Percentiles rank a stretch among this genome's conserved stretches.
These are phyloP conservation scores for Chlorella variabilis DNA, from an alignment of 163 green algal genomes.

Conservation along the genomic window DNA sequence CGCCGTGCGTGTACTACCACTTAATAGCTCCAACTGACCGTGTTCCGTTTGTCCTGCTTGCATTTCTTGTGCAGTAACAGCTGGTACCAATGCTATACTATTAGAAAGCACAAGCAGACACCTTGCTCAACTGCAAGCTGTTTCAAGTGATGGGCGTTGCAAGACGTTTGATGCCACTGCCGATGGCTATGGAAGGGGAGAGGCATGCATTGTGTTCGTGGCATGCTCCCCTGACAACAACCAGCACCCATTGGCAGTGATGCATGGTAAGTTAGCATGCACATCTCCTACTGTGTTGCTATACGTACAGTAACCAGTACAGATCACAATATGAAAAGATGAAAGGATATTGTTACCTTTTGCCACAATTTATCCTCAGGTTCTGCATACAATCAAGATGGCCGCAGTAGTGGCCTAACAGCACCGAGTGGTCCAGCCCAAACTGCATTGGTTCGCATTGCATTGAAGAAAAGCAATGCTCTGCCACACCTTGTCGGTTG, in stretches of 20 bases:
- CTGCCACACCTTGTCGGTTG: constrained; percentile 41
- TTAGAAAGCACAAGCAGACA: constrained; percentile 43
- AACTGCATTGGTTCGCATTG: constrained; percentile 65
- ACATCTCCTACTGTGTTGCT: too few species aligned
- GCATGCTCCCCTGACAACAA: constrained; percentile 29
- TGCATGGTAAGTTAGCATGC: not conserved
- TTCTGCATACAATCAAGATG: constrained; percentile 57
- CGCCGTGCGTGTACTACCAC: too few species aligned
- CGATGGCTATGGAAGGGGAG: constrained; percentile 87
- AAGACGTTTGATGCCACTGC: constrained; percentile 85
- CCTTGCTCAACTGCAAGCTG: constrained; percentile 47
- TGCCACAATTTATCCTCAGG: too few species aligned
- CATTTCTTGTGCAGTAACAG: constrained; percentile 55
- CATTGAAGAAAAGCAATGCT: constrained; percentile 45
- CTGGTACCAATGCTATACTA: constrained; percentile 72
- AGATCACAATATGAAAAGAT: too few species aligned
- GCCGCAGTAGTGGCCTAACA: constrained; percentile 59
- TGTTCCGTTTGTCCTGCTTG: too few species aligned
- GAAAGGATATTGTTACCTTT: too few species aligned
- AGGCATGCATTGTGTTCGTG: constrained; percentile 59
- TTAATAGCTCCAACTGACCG: too few species aligned
- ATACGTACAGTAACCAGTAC: too few species aligned
- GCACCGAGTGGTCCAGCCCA: constrained; percentile 76
- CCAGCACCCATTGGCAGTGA: constrained; percentile 27
- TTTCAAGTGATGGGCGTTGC: constrained; percentile 73